Base-by-base conservation (phyloP, 306 rosid genomes). In the Pterocarpus santalinus region DNA sequence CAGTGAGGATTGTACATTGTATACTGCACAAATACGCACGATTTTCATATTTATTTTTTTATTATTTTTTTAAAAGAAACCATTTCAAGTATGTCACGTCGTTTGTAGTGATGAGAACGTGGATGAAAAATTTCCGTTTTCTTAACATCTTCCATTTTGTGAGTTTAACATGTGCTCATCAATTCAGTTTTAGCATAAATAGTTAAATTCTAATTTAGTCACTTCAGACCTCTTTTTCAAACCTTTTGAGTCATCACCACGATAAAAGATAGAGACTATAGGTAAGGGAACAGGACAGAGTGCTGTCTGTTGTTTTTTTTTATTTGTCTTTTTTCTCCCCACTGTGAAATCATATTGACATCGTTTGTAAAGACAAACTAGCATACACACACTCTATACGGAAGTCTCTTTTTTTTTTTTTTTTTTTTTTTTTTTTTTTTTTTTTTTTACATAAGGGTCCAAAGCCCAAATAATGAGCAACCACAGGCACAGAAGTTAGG, bases 111-210 rank as follows among this genome's bases (percentile, higher is more conserved):
- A 33, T 33, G 15, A 33, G 44, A 57, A n/a, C 44, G 16, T 52
- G 77, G 44, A 43, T 9, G 1, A 47, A 56, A 14, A 41, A 67
- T 3, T 41, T 44, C 1, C 76, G 4, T 49, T 46, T 39, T 7
- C 30, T 13, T 43, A 32, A 12, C 36, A 10, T 60, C 53, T 28
- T 28, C 36, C 65, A 28, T 68, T n/a, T 47, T 47, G 14, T 5
- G 10, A 32, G 38, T 30, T 67, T 55, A 41, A 68, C 69, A 32
- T 55, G 69, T 56, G 82, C 16, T 0, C 63, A 33, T 58, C 41
- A 33, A 55, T 2, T 69, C 2, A 17, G 3, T 68, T 44, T 43
- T 32, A 46, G 7, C 30, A 60, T 5, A 60, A 35, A 69, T 28
- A 44, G 33, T 15, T 46, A 47, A 34, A 60, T 34, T 60, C 71